Conservation (phyloP, 139 green algal genomes). For the Limnomonas spitsbergensis region DNA sequence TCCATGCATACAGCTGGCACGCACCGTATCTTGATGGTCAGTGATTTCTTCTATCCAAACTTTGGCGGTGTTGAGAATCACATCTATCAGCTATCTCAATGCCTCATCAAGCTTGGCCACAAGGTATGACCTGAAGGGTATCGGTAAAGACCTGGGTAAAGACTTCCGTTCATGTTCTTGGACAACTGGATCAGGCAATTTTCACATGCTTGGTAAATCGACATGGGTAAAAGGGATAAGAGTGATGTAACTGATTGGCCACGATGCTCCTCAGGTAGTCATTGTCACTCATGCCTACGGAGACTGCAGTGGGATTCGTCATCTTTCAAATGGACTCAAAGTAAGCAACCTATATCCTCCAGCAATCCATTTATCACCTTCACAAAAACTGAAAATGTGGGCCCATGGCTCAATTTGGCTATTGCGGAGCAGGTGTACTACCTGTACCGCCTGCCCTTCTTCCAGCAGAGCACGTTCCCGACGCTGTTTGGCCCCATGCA, state of each 20-base stretch:
- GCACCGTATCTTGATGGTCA: conserved; percentile 81
- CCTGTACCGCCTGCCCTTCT: neutral
- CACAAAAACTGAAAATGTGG: too few species aligned
- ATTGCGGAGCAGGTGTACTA: neutral
- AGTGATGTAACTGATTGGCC: neutral
- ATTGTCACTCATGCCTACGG: conserved; percentile 47
- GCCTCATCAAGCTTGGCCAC: conserved; percentile 77
- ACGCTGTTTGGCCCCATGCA: neutral
- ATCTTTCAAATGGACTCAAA: conserved; percentile 91
- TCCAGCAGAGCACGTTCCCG: neutral
- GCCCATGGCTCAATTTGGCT: too few species aligned
- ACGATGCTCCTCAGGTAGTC: conserved; percentile 35
- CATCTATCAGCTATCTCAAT: conserved; percentile 91
- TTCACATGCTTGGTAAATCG: neutral
- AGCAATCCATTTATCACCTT: too few species aligned
- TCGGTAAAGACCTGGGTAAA: neutral
- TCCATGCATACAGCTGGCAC: too few species aligned
- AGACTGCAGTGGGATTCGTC: conserved; percentile 59
- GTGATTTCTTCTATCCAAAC: conserved; percentile 96
- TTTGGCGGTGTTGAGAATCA: conserved; percentile 94
- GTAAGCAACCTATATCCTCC: too few species aligned
- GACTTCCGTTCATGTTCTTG: neutral
- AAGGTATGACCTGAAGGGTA: conserved; percentile 49
- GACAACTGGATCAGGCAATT: neutral
- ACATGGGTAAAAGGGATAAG: neutral